These are phyloP conservation scores for Mesotaenium endlicherianum DNA, from an alignment of 139 green algal species.

Conservation along the genomic window DNA sequence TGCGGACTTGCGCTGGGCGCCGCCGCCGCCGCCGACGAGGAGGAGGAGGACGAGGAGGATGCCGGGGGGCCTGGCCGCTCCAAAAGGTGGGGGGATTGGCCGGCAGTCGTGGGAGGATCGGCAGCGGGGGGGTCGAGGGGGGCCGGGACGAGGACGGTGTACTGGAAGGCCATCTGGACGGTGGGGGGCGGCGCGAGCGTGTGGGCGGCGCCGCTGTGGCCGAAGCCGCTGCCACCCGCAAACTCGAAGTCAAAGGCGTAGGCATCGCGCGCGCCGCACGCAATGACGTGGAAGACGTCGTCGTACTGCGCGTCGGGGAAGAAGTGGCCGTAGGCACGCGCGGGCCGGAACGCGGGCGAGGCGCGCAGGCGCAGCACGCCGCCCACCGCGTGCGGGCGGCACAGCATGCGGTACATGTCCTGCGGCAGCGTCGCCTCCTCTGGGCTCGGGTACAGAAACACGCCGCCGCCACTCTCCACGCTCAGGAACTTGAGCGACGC, in stretches of 20 bases:
- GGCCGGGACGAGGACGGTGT: slow-evolving; percentile 51
- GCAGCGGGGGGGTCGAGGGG: neutral
- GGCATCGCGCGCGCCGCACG: slow-evolving; percentile 63
- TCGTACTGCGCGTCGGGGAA: slow-evolving; percentile 62
- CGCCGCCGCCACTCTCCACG: slow-evolving; percentile 64
- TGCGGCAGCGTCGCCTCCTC: slow-evolving; percentile 65
- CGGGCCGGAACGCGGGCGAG: slow-evolving; percentile 64
- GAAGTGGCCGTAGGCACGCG: slow-evolving; percentile 70
- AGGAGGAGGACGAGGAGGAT: neutral
- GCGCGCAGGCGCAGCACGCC: slow-evolving; percentile 76
- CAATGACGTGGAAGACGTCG: slow-evolving; percentile 75
- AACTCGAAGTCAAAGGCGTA: slow-evolving; percentile 74
- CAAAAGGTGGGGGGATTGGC: too few species aligned
- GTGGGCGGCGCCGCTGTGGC: slow-evolving; percentile 40
- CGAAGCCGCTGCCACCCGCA: slow-evolving; percentile 53
- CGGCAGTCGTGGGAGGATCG: neutral
- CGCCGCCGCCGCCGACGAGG: neutral
- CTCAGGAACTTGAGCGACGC: slow-evolving; percentile 61
- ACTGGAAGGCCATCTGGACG: slow-evolving; percentile 81
- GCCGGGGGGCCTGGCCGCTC: neutral
- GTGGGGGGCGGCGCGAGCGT: slow-evolving; percentile 49
- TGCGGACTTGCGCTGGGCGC: too few species aligned
- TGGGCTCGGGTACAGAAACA: slow-evolving; percentile 73
- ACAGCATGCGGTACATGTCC: slow-evolving; percentile 81
- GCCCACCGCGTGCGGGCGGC: slow-evolving; percentile 54